Percentiles rank a stretch among this genome's conserved stretches.
Conservation (phyloP, 306 rosid species). For the Parietaria judaica region DNA sequence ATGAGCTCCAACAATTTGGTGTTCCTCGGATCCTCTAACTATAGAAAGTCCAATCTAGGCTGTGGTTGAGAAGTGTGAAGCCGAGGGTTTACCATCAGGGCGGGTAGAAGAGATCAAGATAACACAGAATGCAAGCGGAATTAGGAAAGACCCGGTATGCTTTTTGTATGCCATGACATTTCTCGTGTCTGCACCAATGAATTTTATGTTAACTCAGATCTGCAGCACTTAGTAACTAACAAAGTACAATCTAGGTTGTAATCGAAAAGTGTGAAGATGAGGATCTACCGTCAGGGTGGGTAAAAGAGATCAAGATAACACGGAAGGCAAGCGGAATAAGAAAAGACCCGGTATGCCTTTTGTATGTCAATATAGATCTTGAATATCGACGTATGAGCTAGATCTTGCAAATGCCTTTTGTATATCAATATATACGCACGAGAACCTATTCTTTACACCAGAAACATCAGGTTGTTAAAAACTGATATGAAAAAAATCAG, state of each 20-base stretch:
- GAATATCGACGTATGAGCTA: neutral
- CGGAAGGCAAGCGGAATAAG: constrained; percentile 29
- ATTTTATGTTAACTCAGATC: constrained; percentile 14
- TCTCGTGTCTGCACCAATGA: neutral
- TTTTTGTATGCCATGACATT: neutral
- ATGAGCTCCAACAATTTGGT: too few relatives aligned
- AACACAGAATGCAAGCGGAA: constrained; percentile 28
- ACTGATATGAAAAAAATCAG: too few relatives aligned
- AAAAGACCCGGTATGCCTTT: constrained; percentile 34
- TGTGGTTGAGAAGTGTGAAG: constrained; percentile 41
- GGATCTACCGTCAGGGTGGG: constrained; percentile 82
- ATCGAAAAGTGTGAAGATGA: constrained; percentile 42
- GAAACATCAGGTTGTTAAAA: too few relatives aligned
- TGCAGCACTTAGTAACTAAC: constrained; percentile 14
- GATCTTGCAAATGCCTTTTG: neutral
- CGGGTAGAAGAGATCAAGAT: constrained; percentile 61
- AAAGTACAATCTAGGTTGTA: constrained; percentile 41
- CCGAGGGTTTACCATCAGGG: constrained; percentile 71
- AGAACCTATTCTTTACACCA: neutral
- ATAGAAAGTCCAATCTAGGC: constrained; percentile 34
- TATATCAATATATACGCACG: too few relatives aligned
- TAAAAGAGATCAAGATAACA: constrained; percentile 47
- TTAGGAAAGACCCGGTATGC: constrained; percentile 37
- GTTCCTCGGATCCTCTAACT: too few relatives aligned
- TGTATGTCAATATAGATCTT: neutral